Conservation (phyloP, 1,284 basidiomycete species). For the Leccinum olivaceoglutinosum region DNA sequence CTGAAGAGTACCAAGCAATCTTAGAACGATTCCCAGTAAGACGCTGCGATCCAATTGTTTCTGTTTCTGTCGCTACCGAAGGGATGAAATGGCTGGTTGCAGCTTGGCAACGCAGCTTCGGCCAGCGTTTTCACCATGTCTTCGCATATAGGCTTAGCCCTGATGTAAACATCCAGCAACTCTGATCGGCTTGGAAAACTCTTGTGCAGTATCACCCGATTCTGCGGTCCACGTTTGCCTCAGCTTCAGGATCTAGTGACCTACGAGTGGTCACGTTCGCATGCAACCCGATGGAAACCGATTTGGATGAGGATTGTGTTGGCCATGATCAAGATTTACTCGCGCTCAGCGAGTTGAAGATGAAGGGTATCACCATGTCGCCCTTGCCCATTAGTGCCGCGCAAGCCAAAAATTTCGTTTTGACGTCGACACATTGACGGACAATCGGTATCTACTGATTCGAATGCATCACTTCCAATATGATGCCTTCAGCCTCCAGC, state of each 20-base stretch:
- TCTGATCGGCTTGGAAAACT: conserved; percentile 35
- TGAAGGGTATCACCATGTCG: conserved; percentile 32
- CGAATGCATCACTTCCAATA: conserved; percentile 49
- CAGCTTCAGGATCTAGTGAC: conserved; percentile 24
- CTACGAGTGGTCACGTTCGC: conserved; percentile 38
- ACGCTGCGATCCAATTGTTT: conserved; percentile 7
- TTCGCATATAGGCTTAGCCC: conserved; percentile 37
- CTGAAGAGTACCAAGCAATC: conserved; percentile 15
- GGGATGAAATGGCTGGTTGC: conserved; percentile 34
- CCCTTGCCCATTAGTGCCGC: conserved; percentile 32
- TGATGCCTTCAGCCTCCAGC: conserved; percentile 43
- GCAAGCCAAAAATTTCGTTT: conserved; percentile 32
- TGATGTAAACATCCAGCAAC: conserved; percentile 26
- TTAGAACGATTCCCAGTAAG: conserved; percentile 11
- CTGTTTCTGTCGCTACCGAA: conserved; percentile 11
- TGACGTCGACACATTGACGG: conserved; percentile 22
- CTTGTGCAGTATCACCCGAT: conserved; percentile 36
- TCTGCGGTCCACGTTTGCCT: conserved; percentile 40
- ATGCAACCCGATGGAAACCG: conserved; percentile 13
- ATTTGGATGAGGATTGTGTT: conserved; percentile 13
- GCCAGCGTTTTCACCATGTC: conserved; percentile 40
- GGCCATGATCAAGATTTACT: conserved; percentile 21
- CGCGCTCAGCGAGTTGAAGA: conserved; percentile 23
- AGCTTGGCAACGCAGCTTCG: conserved; percentile 40
- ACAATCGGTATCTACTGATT: conserved; percentile 34